Base-by-base conservation (phyloP, 352 stramenopile species). In the Globisporangium cylindrosporum region DNA sequence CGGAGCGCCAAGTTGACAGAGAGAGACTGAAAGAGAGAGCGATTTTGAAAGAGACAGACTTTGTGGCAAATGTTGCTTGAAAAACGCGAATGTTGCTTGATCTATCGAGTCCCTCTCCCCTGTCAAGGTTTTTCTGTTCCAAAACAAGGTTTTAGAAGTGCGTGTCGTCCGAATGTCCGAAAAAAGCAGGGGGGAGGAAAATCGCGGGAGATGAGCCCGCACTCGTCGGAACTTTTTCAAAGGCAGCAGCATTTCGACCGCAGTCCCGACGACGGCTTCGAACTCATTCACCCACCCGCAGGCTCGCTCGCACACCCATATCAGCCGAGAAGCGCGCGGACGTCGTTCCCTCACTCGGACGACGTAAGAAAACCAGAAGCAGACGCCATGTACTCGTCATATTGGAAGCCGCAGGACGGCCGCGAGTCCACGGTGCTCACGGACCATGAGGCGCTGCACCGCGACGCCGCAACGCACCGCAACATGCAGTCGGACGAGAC, bases 371-470 rank as follows among this genome's bases (percentile, higher is more conserved):
- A 57, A 54, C 25, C 32, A 22, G 32, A 57, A 61, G 36, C 32
- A 22, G 32, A 54, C 38, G 54, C 18, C 63, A 95, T 95, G 88
- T 95, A 95, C 77, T 95, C 88, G 70, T 94, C 86, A 65, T 95
- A 95, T 73, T 92, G 84, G 72, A 92, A 84, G 65, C 86, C 88
- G 60, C 83, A 83, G 59, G 81, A 90, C 61, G 82, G 77, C 4
- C 84, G 88, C 59, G 80, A 92, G 74, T 92, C 85, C 20, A 82
- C 77, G 43, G 72, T 94, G 24, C 75, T 88, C 25, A 94, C 86
- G 48, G 88, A 95, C 76, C 88, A 95, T 73, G 81, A 95, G 63
- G 88, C 88, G 43, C 80, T 95, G 58, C 84, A 90, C 70, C 88
- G 88, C 18, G 88, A 95, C 75, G 88, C 76, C 25, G 80, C 74